A percentile compares a stretch with the other conserved stretches of the same genome.
phyloP scores from a whole-genome alignment of 805 yeast species.

The Kodamaea neixiangensis region DNA sequence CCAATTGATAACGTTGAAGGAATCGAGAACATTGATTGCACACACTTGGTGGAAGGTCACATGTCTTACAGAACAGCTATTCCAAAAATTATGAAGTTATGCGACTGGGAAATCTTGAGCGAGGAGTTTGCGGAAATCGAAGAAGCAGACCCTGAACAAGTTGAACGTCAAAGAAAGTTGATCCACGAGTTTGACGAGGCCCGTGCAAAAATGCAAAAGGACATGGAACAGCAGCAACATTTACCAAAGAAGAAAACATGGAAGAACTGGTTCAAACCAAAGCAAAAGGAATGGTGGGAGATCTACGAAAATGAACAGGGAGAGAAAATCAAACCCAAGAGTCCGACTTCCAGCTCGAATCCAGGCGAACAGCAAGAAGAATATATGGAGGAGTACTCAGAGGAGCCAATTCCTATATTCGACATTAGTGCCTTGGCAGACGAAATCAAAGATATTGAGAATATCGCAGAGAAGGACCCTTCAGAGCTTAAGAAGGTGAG shows the following conservation, averaged over 20 bases:
- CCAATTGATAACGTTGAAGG: conserved; percentile 63
- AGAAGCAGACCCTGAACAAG: conserved; percentile 89
- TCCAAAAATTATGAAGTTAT: conserved; percentile 69
- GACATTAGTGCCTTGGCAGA: conserved; percentile 45
- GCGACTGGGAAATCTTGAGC: conserved; percentile 79
- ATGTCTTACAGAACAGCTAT: conserved; percentile 96
- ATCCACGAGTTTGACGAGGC: conserved; percentile 84
- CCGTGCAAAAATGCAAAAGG: conserved; percentile 57
- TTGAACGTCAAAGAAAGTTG: conserved; percentile 79
- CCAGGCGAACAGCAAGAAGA: conserved; percentile 15
- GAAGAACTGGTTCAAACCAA: conserved; percentile 50
- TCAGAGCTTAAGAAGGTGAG: conserved; percentile 18
- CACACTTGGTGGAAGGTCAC: conserved; percentile 88
- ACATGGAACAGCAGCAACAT: conserved; percentile 28
- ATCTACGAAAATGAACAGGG: conserved; percentile 39
- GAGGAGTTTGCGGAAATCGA: conserved; percentile 96
- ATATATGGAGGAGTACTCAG: conserved; percentile 14
- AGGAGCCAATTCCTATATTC: conserved; percentile 32
- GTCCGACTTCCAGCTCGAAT: background rate
- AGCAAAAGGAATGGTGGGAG: conserved; percentile 61
- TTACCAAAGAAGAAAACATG: conserved; percentile 42
- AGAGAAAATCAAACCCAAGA: conserved; percentile 10
- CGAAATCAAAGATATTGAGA: conserved; percentile 48
- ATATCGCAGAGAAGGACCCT: conserved; percentile 26
- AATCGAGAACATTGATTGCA: conserved; percentile 84